A percentile compares a stretch with the other conserved stretches of the same genome.
These are phyloP conservation scores for Geotrichum bryndzae DNA, from an alignment of 1,139 yeast genomes.

Conservation along the genomic window DNA sequence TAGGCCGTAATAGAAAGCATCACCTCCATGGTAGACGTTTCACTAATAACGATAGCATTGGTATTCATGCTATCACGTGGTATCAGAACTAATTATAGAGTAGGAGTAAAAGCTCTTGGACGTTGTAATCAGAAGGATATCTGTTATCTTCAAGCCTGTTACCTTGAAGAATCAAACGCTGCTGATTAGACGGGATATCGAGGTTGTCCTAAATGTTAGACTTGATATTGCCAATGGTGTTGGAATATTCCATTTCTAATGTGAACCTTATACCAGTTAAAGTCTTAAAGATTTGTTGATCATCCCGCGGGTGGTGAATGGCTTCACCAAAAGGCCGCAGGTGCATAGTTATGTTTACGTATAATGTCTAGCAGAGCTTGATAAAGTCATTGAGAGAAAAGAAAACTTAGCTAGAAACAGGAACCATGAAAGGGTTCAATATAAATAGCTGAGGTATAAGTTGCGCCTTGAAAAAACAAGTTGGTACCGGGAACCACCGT, in stretches of 20 bases:
- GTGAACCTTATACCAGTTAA: slow-evolving; percentile 86
- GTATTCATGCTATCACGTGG: slow-evolving; percentile 75
- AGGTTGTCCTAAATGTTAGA: slow-evolving; percentile 86
- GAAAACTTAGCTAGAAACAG: too few relatives aligned
- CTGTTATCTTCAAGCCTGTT: slow-evolving; percentile 86
- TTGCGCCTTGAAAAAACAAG: too few relatives aligned
- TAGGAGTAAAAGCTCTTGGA: slow-evolving; percentile 71
- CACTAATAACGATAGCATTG: neutral
- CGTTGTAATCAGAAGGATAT: slow-evolving; percentile 80
- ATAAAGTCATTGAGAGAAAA: too few relatives aligned
- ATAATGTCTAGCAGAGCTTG: too few relatives aligned
- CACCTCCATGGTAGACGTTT: slow-evolving; percentile 82
- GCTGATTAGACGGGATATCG: slow-evolving; percentile 88
- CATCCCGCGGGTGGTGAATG: slow-evolving; percentile 81
- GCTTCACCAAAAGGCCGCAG: slow-evolving; percentile 50
- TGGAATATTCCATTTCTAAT: slow-evolving; percentile 90
- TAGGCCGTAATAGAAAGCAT: slow-evolving; percentile 94
- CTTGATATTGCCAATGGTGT: slow-evolving; percentile 86
- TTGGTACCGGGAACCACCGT: too few relatives aligned
- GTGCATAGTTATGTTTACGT: too few relatives aligned
- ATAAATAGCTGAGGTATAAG: too few relatives aligned
- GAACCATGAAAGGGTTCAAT: too few relatives aligned
- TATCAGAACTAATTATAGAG: slow-evolving; percentile 77
- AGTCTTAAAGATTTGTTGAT: slow-evolving; percentile 67
- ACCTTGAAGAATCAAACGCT: slow-evolving; percentile 81